These are phyloP conservation scores for Hypseocharis bilobata DNA, from an alignment of 441 rosid genomes.

Conservation along the genomic window DNA sequence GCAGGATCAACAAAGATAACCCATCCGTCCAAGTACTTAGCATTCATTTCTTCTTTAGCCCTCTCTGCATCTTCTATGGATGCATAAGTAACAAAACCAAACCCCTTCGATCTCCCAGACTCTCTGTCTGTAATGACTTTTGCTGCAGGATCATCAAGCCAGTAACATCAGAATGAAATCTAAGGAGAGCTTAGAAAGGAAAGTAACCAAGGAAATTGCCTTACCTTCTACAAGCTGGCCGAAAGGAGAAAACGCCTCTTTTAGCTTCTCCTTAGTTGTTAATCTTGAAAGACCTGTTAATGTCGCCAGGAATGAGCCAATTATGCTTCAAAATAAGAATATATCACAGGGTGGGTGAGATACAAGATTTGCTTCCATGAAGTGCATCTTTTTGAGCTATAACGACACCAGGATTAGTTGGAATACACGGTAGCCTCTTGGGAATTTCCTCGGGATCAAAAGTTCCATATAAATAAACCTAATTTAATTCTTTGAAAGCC, in stretches of 20 bases:
- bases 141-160: conserved; percentile 33
- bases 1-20: conserved; percentile 92
- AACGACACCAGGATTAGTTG: too few relatives aligned
- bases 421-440: too few relatives aligned
- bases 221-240: conserved; percentile 73
- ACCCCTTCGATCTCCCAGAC: conserved; percentile 72
- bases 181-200: not conserved
- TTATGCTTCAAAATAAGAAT: conserved; percentile 6
- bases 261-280: conserved; percentile 65
- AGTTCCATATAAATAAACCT: too few relatives aligned
- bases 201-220: not conserved
- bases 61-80: conserved; percentile 77
- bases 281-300: conserved; percentile 61
- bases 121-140: conserved; percentile 56
- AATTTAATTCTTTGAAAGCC: too few relatives aligned
- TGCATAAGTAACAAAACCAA: conserved; percentile 58
- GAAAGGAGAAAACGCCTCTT: conserved; percentile 63
- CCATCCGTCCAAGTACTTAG: conserved; percentile 85
- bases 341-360: not conserved
- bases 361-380: not conserved
- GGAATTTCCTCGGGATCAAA: too few relatives aligned
- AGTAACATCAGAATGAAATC: not conserved
- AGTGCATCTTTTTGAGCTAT: not conserved
- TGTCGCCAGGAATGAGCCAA: conserved; percentile 13
- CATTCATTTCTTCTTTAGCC: conserved; percentile 76